Percentiles rank a stretch among this genome's conserved stretches.
Evolutionary conservation across 202 grass and related monocot genomes (phyloP).

Genomic region (Carex arenaria): DNA sequence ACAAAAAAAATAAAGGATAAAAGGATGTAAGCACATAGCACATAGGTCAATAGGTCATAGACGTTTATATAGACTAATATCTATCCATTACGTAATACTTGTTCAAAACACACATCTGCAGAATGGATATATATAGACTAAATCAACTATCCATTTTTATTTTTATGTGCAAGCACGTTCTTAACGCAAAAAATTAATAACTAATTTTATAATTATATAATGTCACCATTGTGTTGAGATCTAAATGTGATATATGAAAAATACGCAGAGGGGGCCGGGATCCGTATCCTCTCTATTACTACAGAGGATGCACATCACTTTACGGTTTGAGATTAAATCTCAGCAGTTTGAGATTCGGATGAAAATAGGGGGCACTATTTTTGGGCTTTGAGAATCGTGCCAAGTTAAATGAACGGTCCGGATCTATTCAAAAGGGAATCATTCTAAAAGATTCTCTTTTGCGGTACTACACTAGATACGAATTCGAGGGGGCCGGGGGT

Average conservation of each 20-base stretch:
- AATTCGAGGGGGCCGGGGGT: too few species aligned
- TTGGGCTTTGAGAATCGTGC: too few species aligned
- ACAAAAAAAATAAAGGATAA: not conserved
- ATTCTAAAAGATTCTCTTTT: too few species aligned
- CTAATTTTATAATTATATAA: not conserved
- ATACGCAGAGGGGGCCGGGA: too few species aligned
- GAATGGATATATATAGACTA: not conserved
- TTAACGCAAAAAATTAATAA: not conserved
- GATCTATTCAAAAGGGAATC: too few species aligned
- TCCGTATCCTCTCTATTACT: too few species aligned
- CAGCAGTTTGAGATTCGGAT: too few species aligned
- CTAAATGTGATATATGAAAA: not conserved
- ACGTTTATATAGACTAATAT: not conserved
- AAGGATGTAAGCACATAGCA: not conserved
- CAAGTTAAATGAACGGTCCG: too few species aligned
- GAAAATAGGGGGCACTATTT: too few species aligned
- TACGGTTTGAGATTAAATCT: too few species aligned
- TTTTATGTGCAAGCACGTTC: constrained; percentile 2
- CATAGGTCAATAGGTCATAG: not conserved
- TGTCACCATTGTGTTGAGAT: constrained; percentile 10
- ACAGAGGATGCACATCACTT: too few species aligned
- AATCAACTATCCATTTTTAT: not conserved
- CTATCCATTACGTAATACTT: not conserved
- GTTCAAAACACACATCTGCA: not conserved
- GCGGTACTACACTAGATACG: too few species aligned